Conservation (phyloP, 306 rosid species). For the Quercus gilva region DNA sequence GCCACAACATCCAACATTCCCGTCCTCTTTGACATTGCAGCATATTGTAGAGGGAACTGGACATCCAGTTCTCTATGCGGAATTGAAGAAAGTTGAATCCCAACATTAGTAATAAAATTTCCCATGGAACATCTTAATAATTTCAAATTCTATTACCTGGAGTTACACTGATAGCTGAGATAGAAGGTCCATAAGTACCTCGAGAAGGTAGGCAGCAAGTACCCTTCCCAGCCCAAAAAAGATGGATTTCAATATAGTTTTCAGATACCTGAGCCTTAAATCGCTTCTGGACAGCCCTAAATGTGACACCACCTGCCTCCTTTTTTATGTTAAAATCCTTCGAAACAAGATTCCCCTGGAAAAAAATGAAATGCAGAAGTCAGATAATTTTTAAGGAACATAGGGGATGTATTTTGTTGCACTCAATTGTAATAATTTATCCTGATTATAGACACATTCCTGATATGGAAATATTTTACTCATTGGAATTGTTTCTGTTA, state of each 20-base stretch:
- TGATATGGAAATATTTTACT: background rate
- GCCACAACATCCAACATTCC: background rate
- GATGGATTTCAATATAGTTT: constrained; percentile 71
- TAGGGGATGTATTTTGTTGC: background rate
- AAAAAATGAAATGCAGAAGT: background rate
- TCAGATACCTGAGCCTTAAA: constrained; percentile 49
- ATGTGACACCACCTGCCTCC: constrained; percentile 57
- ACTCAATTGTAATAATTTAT: background rate
- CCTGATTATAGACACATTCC: background rate
- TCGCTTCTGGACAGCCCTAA: constrained; percentile 30
- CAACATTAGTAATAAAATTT: background rate
- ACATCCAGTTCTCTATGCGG: background rate
- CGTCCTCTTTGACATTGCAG: background rate
- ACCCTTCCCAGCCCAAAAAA: constrained; percentile 91
- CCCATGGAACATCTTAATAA: background rate
- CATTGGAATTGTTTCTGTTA: background rate
- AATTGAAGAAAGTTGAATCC: background rate
- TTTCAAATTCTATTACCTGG: constrained; percentile 51
- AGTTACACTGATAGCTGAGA: constrained; percentile 69
- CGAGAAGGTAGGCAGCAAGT: constrained; percentile 64
- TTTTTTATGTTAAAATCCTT: constrained; percentile 66
- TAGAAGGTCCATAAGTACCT: constrained; percentile 72
- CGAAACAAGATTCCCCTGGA: constrained; percentile 52
- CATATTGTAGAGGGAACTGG: background rate
- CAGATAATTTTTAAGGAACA: background rate